Percentiles rank a stretch among this genome's conserved stretches.
Evolutionary conservation across 1,139 yeast species (phyloP).

Genomic region (Yamadazyma pseudoaaseri): DNA sequence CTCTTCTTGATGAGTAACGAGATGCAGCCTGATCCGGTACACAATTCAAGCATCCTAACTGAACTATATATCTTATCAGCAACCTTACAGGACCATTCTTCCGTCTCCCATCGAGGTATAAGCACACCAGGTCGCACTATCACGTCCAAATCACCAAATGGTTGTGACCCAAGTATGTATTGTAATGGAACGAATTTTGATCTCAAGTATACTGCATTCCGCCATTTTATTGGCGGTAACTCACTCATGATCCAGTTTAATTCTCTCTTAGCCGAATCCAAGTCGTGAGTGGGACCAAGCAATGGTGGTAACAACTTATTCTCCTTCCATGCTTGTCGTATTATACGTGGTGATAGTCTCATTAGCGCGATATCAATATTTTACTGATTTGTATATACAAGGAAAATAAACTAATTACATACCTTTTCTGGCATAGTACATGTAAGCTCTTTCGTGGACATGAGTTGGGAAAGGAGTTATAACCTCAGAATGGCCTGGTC

Average conservation of each 20-base stretch:
- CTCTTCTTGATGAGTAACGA: slow-evolving; percentile 50
- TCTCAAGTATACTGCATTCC: slow-evolving; percentile 36
- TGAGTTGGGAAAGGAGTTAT: slow-evolving; percentile 84
- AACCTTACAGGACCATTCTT: slow-evolving; percentile 68
- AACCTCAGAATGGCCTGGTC: slow-evolving; percentile 97
- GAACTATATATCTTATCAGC: slow-evolving; percentile 5
- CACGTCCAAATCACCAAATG: slow-evolving; percentile 72
- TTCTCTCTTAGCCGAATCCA: slow-evolving; percentile 35
- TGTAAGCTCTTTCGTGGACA: slow-evolving; percentile 91
- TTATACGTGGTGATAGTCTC: slow-evolving; percentile 27
- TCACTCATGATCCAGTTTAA: slow-evolving; percentile 42
- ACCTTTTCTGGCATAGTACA: slow-evolving; percentile 87
- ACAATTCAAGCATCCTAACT: slow-evolving; percentile 59
- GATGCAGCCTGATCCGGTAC: slow-evolving; percentile 92
- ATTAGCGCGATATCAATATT: slow-evolving; percentile 2
- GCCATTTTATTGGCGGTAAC: slow-evolving; percentile 36
- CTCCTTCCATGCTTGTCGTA: slow-evolving; percentile 25
- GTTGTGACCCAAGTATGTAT: slow-evolving; percentile 81
- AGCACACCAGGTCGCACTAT: slow-evolving; percentile 63
- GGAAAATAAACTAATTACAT: slow-evolving; percentile 32
- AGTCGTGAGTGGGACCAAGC: slow-evolving; percentile 27
- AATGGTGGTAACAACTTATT: slow-evolving; percentile 31
- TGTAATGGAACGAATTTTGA: slow-evolving; percentile 65
- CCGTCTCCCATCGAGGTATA: slow-evolving; percentile 95
- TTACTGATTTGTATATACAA: slow-evolving; percentile 8